phyloP scores from a whole-genome alignment of 2,329 filamentous ascomycete genomes.

The Paramyrothecium sp. region DNA sequence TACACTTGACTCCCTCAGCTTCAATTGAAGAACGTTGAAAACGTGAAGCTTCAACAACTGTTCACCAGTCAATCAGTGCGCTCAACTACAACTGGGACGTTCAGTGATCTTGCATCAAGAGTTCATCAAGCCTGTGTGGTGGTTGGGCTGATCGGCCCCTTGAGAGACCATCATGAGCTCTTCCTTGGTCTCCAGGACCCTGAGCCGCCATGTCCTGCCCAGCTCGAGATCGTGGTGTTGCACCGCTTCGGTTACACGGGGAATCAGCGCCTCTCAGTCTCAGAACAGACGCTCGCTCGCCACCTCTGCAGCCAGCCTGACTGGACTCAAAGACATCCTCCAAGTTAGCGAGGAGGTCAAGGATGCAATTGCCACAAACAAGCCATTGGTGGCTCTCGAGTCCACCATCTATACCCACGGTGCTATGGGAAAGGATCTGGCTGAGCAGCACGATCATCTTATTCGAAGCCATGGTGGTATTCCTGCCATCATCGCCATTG shows the following conservation, averaged over 20 bases:
- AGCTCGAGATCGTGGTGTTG: neutral
- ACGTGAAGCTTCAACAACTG: too few relatives aligned
- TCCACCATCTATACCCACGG: conserved; percentile 98
- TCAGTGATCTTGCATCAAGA: too few relatives aligned
- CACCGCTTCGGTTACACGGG: neutral
- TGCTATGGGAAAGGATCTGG: conserved; percentile 68
- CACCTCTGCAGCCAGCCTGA: neutral
- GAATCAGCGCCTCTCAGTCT: neutral
- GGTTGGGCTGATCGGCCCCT: neutral
- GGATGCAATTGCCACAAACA: conserved; percentile 70
- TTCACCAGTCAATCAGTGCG: too few relatives aligned
- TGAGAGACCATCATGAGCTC: neutral
- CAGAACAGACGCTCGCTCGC: neutral
- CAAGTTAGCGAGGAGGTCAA: conserved; percentile 79
- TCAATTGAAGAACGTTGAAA: too few relatives aligned
- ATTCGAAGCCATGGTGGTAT: conserved; percentile 79
- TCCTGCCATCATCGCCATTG: conserved; percentile 86
- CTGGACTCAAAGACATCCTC: conserved; percentile 47
- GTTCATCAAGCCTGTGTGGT: neutral
- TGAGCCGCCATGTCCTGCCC: neutral
- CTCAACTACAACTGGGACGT: too few relatives aligned
- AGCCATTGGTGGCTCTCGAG: conserved; percentile 88
- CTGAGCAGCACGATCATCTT: conserved; percentile 80
- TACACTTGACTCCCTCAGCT: too few relatives aligned
- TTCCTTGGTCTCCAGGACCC: neutral